Evolutionary conservation across 2,329 filamentous ascomycete genomes (phyloP), one percentile per base, ranked within the genome.

Genomic region (Ophiostoma novo-ulmi): DNA sequence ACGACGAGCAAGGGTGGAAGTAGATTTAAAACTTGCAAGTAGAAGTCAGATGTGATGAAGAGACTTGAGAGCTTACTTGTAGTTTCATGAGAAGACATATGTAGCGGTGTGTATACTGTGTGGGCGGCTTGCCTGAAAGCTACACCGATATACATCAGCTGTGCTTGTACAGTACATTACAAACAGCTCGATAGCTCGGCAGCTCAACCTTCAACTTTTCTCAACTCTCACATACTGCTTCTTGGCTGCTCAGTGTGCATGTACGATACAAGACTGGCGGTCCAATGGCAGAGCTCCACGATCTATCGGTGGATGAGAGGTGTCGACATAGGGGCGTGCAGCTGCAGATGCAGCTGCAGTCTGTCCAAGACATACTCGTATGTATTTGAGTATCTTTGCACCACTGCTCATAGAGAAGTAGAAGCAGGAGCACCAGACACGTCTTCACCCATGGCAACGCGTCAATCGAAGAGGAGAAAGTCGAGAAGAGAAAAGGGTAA

Each of bases 271-370:
- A 38, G 38, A 17, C 11, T n/a, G 22, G 39, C 35, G 41, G 71
- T 6, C 73, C 73, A 74, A 74, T 74, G 61, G 55, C 39, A 69
- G 69, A 35, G 68, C 70, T 73, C 71, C 73, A 74, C 73, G 73
- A 73, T 63, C 6, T 11, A 39, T 11, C 48, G 22, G 61, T n/a
- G 20, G 69, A 44, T 64, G 38, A 22, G 55, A 38, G 22, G 22
- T n/a, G 22, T 55, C 65, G 31, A 55, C 11, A 68, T n/a, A 68
- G 66, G 65, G 65, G 65, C 65, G 65, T 67, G 65, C 65, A 67
- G 65, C 36, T 36, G 39, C 52, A 58, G 41, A 5, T 67, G 65
- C 65, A 67, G 65, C 63, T 36, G 36, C 39, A 44, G 36, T 2
- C 36, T 17, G 39, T 20, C 11, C 48, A 63, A 55, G 52, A 68